phyloP scores from a whole-genome alignment of 768 basidiomycete genomes.

The Trametes villosa region DNA sequence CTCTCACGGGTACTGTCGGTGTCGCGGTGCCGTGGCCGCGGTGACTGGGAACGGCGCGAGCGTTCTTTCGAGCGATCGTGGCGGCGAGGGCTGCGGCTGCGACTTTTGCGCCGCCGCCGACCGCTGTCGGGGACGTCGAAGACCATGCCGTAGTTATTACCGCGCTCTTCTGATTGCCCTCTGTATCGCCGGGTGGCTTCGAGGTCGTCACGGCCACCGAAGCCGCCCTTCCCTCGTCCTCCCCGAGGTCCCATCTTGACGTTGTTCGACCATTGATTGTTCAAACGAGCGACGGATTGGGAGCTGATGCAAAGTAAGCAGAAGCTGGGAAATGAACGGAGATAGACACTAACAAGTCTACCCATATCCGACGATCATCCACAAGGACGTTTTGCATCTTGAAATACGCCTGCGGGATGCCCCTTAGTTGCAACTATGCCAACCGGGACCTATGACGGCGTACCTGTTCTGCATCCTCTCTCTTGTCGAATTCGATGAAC shows the following conservation, averaged over 20 bases:
- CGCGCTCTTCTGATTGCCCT: slow-evolving; percentile 39
- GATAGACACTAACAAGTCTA: slow-evolving; percentile 84
- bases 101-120: slow-evolving; percentile 48
- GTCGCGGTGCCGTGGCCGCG: slow-evolving; percentile 24
- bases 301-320: slow-evolving; percentile 54
- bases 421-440: neutral
- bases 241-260: slow-evolving; percentile 53
- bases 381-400: slow-evolving; percentile 99
- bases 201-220: slow-evolving; percentile 75
- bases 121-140: slow-evolving; percentile 67
- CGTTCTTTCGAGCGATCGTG: slow-evolving; percentile 32
- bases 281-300: slow-evolving; percentile 91
- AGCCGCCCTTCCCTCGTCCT: slow-evolving; percentile 46
- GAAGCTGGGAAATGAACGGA: slow-evolving; percentile 24
- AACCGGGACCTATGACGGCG: slow-evolving; percentile 22
- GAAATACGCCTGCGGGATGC: slow-evolving; percentile 80
- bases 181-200: slow-evolving; percentile 75
- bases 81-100: slow-evolving; percentile 48
- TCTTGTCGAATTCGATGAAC: slow-evolving; percentile 96
- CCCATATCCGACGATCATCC: slow-evolving; percentile 98
- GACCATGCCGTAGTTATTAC: slow-evolving; percentile 73
- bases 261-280: slow-evolving; percentile 82
- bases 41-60: slow-evolving; percentile 29
- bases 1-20: slow-evolving; percentile 29
- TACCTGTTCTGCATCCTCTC: slow-evolving; percentile 93